These are phyloP conservation scores for Saccharomyces paradoxus DNA, from an alignment of 805 yeast species.

Conservation along the genomic window DNA sequence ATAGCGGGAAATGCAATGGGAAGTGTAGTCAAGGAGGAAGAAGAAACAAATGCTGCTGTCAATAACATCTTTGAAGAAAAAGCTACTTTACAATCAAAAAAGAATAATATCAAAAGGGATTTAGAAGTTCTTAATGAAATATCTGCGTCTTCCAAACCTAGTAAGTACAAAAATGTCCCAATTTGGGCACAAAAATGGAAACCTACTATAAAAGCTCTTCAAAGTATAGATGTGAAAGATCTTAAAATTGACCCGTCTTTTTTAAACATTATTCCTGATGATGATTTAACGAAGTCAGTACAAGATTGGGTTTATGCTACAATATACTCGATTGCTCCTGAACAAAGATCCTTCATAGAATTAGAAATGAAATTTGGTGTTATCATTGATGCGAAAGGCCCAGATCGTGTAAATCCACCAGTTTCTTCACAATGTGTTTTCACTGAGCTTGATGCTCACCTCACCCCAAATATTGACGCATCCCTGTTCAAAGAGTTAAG, in stretches of 20 bases:
- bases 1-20: not conserved
- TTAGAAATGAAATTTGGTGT: constrained; percentile 69
- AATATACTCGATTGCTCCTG: constrained; percentile 53
- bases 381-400: constrained; percentile 54
- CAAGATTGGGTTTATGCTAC: constrained; percentile 88
- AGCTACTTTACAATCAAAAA: constrained; percentile 23
- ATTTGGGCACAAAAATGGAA: constrained; percentile 78
- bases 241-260: constrained; percentile 34
- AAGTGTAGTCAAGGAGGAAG: not conserved
- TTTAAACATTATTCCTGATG: constrained; percentile 66
- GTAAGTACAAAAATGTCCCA: constrained; percentile 57
- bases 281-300: constrained; percentile 70
- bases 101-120: constrained; percentile 28
- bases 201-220: constrained; percentile 34
- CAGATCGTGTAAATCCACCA: constrained; percentile 55
- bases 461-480: constrained; percentile 60
- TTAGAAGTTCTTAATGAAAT: constrained; percentile 23
- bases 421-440: constrained; percentile 60
- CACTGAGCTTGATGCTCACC: constrained; percentile 48
- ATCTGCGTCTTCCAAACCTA: constrained; percentile 42
- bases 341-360: constrained; percentile 50
- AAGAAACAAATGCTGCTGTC: constrained; percentile 6
- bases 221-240: constrained; percentile 26
- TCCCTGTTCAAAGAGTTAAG: constrained; percentile 51
- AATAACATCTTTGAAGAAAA: constrained; percentile 28